Evolutionary conservation across 2,329 filamentous ascomycete genomes (phyloP).

Genomic region (Epichloe uncinata): DNA sequence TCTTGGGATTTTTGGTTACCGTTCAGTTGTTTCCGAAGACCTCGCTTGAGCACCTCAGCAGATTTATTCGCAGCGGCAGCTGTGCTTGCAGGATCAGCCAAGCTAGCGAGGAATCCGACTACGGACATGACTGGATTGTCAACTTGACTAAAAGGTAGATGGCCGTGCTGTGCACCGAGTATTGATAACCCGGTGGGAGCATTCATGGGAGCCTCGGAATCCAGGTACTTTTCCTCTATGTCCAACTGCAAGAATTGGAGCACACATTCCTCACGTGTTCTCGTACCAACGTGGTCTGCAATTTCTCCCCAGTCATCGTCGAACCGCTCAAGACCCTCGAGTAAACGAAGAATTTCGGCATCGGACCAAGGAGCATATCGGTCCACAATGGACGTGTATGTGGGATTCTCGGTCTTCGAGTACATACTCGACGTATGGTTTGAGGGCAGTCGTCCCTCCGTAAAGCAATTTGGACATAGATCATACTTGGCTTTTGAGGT

Average conservation of each 20-base stretch:
- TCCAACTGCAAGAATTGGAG: constrained; percentile 92
- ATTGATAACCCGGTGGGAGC: constrained; percentile 46
- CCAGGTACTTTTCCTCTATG: constrained; percentile 94
- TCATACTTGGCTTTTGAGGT: constrained; percentile 64
- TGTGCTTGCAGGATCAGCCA: constrained; percentile 80
- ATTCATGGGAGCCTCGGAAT: constrained; percentile 48
- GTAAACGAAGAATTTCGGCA: constrained; percentile 71
- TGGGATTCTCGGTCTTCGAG: constrained; percentile 77
- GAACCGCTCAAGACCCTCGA: constrained; percentile 84
- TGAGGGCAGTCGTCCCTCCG: constrained; percentile 69
- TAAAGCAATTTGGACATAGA: constrained; percentile 80
- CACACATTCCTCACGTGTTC: constrained; percentile 90
- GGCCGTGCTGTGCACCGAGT: constrained; percentile 61
- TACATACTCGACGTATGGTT: constrained; percentile 73
- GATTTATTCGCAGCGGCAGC: constrained; percentile 83
- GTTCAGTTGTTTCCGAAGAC: constrained; percentile 67
- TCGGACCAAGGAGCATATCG: constrained; percentile 85
- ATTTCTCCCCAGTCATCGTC: constrained; percentile 95
- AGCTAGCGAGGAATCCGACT: constrained; percentile 80
- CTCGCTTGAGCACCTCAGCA: constrained; percentile 72
- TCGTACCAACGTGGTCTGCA: constrained; percentile 79
- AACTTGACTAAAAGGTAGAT: constrained; percentile 78
- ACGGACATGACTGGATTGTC: constrained; percentile 97
- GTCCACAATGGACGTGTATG: constrained; percentile 65
- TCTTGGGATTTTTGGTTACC: constrained; percentile 29